Evolutionary conservation across 1,139 yeast genomes (phyloP), one percentile per base, ranked within the genome.

Genomic region (Taiozyma onychis): DNA sequence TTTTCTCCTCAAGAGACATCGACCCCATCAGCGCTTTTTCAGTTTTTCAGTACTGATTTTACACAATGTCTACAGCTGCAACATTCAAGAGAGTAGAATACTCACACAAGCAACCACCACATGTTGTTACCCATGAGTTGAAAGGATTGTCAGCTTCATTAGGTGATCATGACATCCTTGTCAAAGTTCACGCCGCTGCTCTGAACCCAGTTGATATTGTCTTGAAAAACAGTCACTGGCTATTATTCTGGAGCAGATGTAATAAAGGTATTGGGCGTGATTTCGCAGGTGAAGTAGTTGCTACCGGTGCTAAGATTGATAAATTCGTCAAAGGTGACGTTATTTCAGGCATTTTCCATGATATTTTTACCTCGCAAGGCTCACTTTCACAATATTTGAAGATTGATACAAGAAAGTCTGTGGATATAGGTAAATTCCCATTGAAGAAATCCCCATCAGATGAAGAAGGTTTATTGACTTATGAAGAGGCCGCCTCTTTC

Each of bases 271-370:
- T 60, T 9, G 97, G 97, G 24, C 74, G 88, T 50, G 97, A 90
- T 65, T 96, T 89, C 14, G 71, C 86, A 30, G 97, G 97, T 35
- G 76, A 69, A 21, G 80, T 90, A 41, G 90, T 76, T 43, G 80
- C 82, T n/a, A 76, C 79, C 24, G 97, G 97, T 16, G 58, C 70
- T 2, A 67, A 73, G 0, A 93, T 88, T 18, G 67, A 71, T 18
- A 67, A 74, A 45, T 82, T 69, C 64, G 64, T 72, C 50, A 79
- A 81, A 21, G 96, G 96, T 32, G 96, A 90, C 61, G 48, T 48
- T 35, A 45, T 61, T 44, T 54, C 58, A 39, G 63, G 64, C 28
- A 7, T 56, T 7, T 54, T 41, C 39, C 57, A 52, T 16, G 77
- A 79, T 46, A 83, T 86, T 11, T 56, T 74, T 32, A 63, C 74